Evolutionary conservation across 164 flowering plant genomes (phyloP).

Genomic region (Vitis amurensis): DNA sequence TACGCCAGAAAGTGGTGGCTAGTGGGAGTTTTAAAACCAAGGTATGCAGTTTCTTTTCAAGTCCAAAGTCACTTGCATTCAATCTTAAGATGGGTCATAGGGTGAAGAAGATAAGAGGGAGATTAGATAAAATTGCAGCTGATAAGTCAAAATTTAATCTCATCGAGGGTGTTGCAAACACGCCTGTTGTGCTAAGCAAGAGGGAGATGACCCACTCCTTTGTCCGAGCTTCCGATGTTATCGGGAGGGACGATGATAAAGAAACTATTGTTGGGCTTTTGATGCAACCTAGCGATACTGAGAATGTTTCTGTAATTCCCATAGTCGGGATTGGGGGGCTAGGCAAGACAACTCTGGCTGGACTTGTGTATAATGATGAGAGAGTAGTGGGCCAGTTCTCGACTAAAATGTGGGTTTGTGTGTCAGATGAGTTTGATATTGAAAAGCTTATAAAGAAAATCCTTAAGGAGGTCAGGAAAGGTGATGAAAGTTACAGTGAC

Average conservation of each 20-base stretch:
- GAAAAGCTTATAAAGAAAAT: not conserved
- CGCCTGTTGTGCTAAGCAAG: not conserved
- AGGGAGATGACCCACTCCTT: conserved; percentile 6
- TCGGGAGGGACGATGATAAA: conserved; percentile 11
- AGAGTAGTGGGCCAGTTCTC: conserved; percentile 5
- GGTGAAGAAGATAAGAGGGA: conserved; percentile 7
- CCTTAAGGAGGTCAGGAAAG: too few species aligned
- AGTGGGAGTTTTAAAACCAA: not conserved
- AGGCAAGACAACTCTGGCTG: conserved; percentile 11
- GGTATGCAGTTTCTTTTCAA: conserved; percentile 7
- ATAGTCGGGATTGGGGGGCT: conserved; percentile 12
- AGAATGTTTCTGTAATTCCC: not conserved
- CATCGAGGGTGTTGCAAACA: not conserved
- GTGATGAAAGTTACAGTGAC: too few species aligned
- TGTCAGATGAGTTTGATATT: conserved; percentile 12
- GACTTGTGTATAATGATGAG: conserved; percentile 8
- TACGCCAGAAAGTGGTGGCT: not conserved
- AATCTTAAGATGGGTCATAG: conserved; percentile 12
- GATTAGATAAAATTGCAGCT: conserved; percentile 11
- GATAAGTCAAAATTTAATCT: conserved; percentile 9
- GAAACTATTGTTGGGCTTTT: not conserved
- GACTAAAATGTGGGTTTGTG: conserved; percentile 12
- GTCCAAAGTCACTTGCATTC: not conserved
- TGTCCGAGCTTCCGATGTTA: not conserved
- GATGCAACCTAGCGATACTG: not conserved